These are phyloP conservation scores for Neofusicoccum sp. DNA, from an alignment of 2,329 filamentous ascomycete genomes.

Conservation along the genomic window DNA sequence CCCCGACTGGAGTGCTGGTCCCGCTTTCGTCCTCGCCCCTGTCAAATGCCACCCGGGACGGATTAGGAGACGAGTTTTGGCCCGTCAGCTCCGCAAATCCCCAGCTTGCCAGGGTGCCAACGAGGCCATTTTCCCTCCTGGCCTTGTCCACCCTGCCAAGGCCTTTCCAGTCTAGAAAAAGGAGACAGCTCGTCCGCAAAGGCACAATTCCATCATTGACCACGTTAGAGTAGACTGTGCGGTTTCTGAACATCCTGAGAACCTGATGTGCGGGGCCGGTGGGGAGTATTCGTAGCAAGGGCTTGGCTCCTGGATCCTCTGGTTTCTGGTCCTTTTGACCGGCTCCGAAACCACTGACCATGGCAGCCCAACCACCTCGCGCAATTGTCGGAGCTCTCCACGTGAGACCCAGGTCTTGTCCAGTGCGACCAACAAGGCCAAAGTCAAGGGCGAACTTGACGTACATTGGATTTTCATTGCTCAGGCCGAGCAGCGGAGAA, in stretches of 20 bases:
- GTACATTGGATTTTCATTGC: constrained; percentile 96
- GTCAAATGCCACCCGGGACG: constrained; percentile 34
- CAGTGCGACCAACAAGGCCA: constrained; percentile 91
- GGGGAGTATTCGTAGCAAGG: constrained; percentile 81
- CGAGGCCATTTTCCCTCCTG: constrained; percentile 82
- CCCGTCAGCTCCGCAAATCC: constrained; percentile 91
- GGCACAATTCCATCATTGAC: constrained; percentile 98
- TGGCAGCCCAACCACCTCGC: constrained; percentile 81
- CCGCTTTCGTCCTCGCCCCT: constrained; percentile 27
- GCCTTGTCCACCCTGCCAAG: constrained; percentile 93
- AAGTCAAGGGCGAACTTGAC: constrained; percentile 97
- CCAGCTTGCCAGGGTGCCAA: constrained; percentile 90
- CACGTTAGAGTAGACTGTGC: constrained; percentile 93
- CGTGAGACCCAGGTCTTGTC: constrained; percentile 89
- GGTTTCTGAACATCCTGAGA: constrained; percentile 81
- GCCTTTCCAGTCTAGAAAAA: constrained; percentile 96
- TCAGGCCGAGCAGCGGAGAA: constrained; percentile 83
- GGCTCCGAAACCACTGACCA: constrained; percentile 76
- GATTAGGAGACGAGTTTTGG: constrained; percentile 61
- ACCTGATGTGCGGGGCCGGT: constrained; percentile 88
- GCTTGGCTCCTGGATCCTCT: constrained; percentile 78
- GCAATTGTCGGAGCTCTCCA: constrained; percentile 88
- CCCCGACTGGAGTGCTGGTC: constrained; percentile 21
- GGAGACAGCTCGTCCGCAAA: constrained; percentile 86
- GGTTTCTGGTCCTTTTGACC: constrained; percentile 52